Conservation (phyloP, 805 yeast species). For the Yarrowia sp. region DNA sequence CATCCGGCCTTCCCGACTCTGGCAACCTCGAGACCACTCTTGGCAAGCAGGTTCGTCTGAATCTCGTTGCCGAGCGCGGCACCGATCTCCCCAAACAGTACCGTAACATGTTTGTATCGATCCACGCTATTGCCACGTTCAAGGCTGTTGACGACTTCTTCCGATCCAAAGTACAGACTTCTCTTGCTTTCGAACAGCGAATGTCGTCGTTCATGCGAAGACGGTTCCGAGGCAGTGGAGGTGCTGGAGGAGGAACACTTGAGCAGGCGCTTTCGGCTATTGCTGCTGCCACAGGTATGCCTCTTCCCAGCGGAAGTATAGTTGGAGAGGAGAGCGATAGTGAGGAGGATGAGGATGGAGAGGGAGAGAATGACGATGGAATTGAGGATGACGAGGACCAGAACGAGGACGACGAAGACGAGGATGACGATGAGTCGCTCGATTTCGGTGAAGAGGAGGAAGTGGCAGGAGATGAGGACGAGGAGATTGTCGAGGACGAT, state of each 20-base stretch:
- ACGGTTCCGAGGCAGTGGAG: slow-evolving; percentile 14
- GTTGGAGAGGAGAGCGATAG: slow-evolving; percentile 8
- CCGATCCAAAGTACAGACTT: slow-evolving; percentile 50
- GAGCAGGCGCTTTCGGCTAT: slow-evolving; percentile 42
- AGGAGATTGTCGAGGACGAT: slow-evolving; percentile 43
- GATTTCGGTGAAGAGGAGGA: slow-evolving; percentile 26
- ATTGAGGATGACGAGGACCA: slow-evolving; percentile 41
- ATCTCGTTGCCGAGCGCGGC: slow-evolving; percentile 53
- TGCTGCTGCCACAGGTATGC: slow-evolving; percentile 41
- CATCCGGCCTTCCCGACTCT: slow-evolving; percentile 53
- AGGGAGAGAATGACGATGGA: slow-evolving; percentile 41
- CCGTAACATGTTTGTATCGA: slow-evolving; percentile 50
- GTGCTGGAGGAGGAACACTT: slow-evolving; percentile 34
- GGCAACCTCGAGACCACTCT: slow-evolving; percentile 50
- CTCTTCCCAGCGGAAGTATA: slow-evolving; percentile 13
- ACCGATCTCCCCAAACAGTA: slow-evolving; percentile 33
- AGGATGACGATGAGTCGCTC: slow-evolving; percentile 13
- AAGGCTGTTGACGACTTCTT: slow-evolving; percentile 56
- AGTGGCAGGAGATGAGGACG: slow-evolving; percentile 40
- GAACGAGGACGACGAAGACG: slow-evolving; percentile 35
- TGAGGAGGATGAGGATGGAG: slow-evolving; percentile 17
- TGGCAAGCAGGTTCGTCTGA: slow-evolving; percentile 73
- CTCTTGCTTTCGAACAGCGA: slow-evolving; percentile 25
- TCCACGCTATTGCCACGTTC: slow-evolving; percentile 63
- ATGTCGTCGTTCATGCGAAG: slow-evolving; percentile 29